Conservation (phyloP, 768 basidiomycete genomes). For the Lentinula edodes region DNA sequence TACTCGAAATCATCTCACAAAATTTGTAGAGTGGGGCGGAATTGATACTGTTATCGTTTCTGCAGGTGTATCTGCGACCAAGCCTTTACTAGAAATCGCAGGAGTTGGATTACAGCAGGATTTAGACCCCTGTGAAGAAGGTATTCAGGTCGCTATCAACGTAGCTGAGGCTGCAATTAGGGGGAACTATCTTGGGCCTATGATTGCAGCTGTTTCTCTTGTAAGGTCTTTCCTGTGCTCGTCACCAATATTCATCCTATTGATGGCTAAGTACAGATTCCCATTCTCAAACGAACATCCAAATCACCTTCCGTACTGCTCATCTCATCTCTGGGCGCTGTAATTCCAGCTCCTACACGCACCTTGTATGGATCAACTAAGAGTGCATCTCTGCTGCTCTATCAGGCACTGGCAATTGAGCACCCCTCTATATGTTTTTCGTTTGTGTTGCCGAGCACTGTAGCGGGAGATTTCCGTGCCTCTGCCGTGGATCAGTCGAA, state of each 20-base stretch:
- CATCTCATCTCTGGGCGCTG: constrained; percentile 71
- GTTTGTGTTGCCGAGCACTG: constrained; percentile 58
- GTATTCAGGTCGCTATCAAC: constrained; percentile 52
- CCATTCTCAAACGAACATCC: constrained; percentile 63
- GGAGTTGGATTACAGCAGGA: constrained; percentile 9
- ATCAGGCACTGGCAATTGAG: constrained; percentile 76
- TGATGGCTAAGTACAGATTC: constrained; percentile 46
- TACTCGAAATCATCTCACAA: background rate
- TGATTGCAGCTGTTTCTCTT: constrained; percentile 64
- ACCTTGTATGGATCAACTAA: constrained; percentile 83
- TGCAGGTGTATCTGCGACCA: constrained; percentile 81
- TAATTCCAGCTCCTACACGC: constrained; percentile 83
- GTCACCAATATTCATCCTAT: background rate
- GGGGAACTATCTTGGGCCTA: constrained; percentile 68
- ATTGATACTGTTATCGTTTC: constrained; percentile 78
- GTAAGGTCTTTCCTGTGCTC: constrained; percentile 32
- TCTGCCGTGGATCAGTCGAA: constrained; percentile 64
- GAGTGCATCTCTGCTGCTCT: constrained; percentile 70
- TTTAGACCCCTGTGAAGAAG: constrained; percentile 34
- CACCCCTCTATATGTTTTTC: constrained; percentile 66
- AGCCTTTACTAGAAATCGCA: constrained; percentile 68
- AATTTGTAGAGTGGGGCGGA: constrained; percentile 18
- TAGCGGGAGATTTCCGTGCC: constrained; percentile 75
- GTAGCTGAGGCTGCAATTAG: constrained; percentile 50
- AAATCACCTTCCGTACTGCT: constrained; percentile 68